Conservation (phyloP, 129 eudicot species). For the Logfia minima region DNA sequence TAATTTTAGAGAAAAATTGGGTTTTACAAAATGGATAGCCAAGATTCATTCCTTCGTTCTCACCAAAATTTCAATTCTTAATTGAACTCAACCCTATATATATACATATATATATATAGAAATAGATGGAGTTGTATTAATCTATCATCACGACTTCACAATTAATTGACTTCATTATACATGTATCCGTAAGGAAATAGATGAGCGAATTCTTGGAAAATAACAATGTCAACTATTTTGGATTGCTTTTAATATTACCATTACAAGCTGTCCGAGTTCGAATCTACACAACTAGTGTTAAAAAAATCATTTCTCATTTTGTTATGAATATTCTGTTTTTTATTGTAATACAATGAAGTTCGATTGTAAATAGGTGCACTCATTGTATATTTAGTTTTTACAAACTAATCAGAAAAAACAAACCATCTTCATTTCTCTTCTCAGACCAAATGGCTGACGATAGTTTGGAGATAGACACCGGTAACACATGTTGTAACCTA, state of each 20-base stretch:
- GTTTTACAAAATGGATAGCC: no score
- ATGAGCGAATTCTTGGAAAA: not conserved
- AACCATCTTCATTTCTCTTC: not conserved
- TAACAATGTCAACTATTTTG: conserved; percentile 1
- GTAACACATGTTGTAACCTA: conserved; percentile 22
- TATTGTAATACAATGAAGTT: not conserved
- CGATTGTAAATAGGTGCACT: not conserved
- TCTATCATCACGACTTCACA: not conserved
- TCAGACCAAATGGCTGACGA: conserved; percentile 4
- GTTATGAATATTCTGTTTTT: no score
- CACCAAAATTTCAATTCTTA: no score
- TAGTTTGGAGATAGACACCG: not conserved
- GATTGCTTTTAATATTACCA: not conserved
- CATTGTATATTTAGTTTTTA: no score
- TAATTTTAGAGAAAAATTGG: no score
- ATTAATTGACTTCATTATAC: not conserved
- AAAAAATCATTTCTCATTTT: not conserved
- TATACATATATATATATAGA: no score
- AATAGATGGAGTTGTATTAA: no score
- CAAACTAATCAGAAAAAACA: not conserved
- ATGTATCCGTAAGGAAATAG: not conserved
- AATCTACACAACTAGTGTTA: conserved; percentile 15
- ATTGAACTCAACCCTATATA: no score
- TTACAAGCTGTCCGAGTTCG: not conserved
- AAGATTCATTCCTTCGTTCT: no score